Evolutionary conservation across 129 eudicot species (phyloP).

Genomic region (Flaveria linearis): DNA sequence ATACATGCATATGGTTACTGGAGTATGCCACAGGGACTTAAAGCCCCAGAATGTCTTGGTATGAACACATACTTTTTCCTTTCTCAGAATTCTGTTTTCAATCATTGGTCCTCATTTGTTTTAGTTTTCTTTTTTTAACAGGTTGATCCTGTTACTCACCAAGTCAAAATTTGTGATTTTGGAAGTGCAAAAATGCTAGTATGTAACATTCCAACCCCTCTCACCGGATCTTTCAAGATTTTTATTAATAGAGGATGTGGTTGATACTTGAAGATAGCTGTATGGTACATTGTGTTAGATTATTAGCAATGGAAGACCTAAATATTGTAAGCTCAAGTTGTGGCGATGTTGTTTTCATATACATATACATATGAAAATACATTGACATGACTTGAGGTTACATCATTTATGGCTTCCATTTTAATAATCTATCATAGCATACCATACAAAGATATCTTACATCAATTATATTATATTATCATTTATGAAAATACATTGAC

Average conservation of each 20-base stretch:
- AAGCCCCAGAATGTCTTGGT: conserved; percentile 84
- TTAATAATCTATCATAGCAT: too few species aligned
- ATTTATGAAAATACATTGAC: not conserved
- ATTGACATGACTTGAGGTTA: too few species aligned
- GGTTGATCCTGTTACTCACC: conserved; percentile 81
- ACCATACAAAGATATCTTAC: too few species aligned
- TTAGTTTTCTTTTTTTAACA: conserved; percentile 19
- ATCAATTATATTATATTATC: too few species aligned
- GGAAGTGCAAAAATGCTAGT: conserved; percentile 89
- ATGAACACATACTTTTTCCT: not conserved
- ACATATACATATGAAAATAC: not conserved
- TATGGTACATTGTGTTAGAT: not conserved
- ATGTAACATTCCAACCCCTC: conserved; percentile 23
- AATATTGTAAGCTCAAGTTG: not conserved
- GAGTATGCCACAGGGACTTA: conserved; percentile 83
- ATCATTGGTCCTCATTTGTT: not conserved
- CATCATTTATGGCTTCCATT: too few species aligned
- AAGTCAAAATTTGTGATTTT: conserved; percentile 78
- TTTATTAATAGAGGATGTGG: conserved; percentile 1
- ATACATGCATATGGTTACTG: conserved; percentile 69
- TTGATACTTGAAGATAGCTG: not conserved
- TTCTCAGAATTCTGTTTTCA: not conserved
- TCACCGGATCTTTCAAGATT: conserved; percentile 17
- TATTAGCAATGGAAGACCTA: conserved; percentile 14
- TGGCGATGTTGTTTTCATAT: conserved; percentile 10